A percentile compares a stretch with the other conserved stretches of the same genome.
phyloP scores from a whole-genome alignment of 768 basidiomycete genomes.

The Scleroderma bovista region DNA sequence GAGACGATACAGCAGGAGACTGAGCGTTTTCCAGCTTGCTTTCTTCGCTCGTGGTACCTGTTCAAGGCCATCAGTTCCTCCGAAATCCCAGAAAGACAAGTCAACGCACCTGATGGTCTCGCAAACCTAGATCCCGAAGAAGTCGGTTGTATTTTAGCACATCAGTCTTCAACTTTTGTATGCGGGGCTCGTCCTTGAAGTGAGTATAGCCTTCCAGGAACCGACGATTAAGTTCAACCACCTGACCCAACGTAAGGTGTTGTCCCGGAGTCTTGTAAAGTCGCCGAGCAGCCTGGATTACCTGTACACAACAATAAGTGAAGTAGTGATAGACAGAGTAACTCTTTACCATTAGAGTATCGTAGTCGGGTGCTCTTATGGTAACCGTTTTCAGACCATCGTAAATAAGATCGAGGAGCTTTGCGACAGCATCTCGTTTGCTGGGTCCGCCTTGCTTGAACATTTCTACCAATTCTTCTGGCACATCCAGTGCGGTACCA shows the following conservation, averaged over 20 bases:
- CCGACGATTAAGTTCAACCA: constrained; percentile 90
- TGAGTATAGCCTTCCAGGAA: constrained; percentile 89
- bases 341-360: constrained; percentile 87
- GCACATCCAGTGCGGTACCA: constrained; percentile 87
- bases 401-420: constrained; percentile 86
- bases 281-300: constrained; percentile 92
- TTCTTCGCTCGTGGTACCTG: constrained; percentile 86
- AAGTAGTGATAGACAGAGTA: constrained; percentile 1
- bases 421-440: constrained; percentile 87
- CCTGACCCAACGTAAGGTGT: constrained; percentile 89
- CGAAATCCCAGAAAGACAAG: constrained; percentile 1
- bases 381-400: constrained; percentile 95
- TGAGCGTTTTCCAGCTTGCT: constrained; percentile 80
- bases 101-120: constrained; percentile 78
- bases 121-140: constrained; percentile 82
- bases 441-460: constrained; percentile 84
- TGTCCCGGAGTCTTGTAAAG: constrained; percentile 94
- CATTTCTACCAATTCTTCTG: constrained; percentile 80
- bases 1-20: constrained; percentile 78
- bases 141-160: constrained; percentile 89
- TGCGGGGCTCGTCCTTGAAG: constrained; percentile 88
- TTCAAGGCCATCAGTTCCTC: neutral
- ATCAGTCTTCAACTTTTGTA: constrained; percentile 71
- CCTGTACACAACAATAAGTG: constrained; percentile 37
- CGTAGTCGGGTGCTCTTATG: constrained; percentile 91